These are phyloP conservation scores for Penicillium sp. DNA, from an alignment of 2,329 filamentous ascomycete genomes.

Conservation along the genomic window DNA sequence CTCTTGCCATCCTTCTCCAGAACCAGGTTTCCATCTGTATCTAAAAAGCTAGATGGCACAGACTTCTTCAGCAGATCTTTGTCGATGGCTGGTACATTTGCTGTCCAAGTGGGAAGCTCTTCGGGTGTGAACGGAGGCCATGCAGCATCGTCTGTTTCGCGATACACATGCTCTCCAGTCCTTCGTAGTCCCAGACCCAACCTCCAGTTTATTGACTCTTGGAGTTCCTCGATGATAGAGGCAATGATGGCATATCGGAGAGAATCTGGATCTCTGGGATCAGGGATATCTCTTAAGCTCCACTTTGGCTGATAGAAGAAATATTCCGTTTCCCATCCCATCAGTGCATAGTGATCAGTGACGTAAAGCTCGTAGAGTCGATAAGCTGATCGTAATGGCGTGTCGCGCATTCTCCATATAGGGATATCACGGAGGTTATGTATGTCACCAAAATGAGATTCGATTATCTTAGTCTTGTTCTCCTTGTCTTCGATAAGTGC, in stretches of 20 bases:
- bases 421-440: slow-evolving; percentile 26
- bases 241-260: slow-evolving; percentile 30
- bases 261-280: slow-evolving; percentile 28
- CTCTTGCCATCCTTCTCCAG: slow-evolving; percentile 21
- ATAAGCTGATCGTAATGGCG: slow-evolving; percentile 29
- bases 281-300: slow-evolving; percentile 21
- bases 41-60: slow-evolving; percentile 14
- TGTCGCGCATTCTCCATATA: slow-evolving; percentile 30
- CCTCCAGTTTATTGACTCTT: slow-evolving; percentile 27
- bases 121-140: slow-evolving; percentile 24
- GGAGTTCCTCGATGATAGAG: slow-evolving; percentile 25
- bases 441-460: slow-evolving; percentile 14
- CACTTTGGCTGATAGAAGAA: slow-evolving; percentile 25
- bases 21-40: slow-evolving; percentile 18
- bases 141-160: slow-evolving; percentile 21
- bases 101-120: slow-evolving; percentile 20
- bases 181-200: slow-evolving; percentile 26
- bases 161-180: slow-evolving; percentile 25
- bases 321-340: slow-evolving; percentile 27
- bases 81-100: slow-evolving; percentile 16
- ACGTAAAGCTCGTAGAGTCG: slow-evolving; percentile 28
- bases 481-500: slow-evolving; percentile 13
- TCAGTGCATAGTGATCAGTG: slow-evolving; percentile 18
- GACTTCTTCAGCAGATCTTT: slow-evolving; percentile 3
- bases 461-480: slow-evolving; percentile 13